Evolutionary conservation across 495 filamentous ascomycete genomes (phyloP), one percentile per base, ranked within the genome.

Genomic region (Penicillium canariense): DNA sequence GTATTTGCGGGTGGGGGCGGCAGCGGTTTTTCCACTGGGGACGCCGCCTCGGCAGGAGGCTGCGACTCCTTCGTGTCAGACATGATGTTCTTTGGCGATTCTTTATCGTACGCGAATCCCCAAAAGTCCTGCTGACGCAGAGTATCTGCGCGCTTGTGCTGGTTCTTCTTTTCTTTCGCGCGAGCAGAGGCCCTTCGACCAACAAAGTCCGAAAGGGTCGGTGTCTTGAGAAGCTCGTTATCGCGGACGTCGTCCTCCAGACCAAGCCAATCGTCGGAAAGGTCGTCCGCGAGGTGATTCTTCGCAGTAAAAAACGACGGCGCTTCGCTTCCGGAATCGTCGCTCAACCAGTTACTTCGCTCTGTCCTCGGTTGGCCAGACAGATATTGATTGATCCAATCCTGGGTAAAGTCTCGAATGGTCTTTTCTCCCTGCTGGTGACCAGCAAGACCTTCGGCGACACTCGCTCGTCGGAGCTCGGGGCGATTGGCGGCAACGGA

Each of bases 331-430:
- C 81, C 84, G 23, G 82, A 81, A 56, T 86, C 85, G 85, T 90
- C 87, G 61, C 86, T 90, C 38, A 87, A 68, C 87, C 87, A 90
- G 66, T 87, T 83, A 34, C 79, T 80, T 48, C 80, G 78, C 66
- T 89, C 87, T 48, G 81, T 80, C 35, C 79, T 70, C 36, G 74
- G 74, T 57, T 83, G 82, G 56, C 80, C 78, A 9, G 82, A 79
- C 6, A 87, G 83, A 58, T 88, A 87, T 58, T 87, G 84, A 34
- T 87, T 83, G 54, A 90, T 87, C 87, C 87, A 90, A 73, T 87
- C 86, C 62, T 89, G 82, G 1, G 86, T 89, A 49, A 89, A 84
- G 38, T 87, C 85, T 48, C 73, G 72, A 43, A 74, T 72, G 2
- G 73, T 71, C 49, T 68, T 70, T 14, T 63, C 81, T 69, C 32